A percentile compares a stretch with the other conserved stretches of the same genome.
Evolutionary conservation across 2,329 filamentous ascomycete species (phyloP).

Genomic region (Sporothrix luriei): DNA sequence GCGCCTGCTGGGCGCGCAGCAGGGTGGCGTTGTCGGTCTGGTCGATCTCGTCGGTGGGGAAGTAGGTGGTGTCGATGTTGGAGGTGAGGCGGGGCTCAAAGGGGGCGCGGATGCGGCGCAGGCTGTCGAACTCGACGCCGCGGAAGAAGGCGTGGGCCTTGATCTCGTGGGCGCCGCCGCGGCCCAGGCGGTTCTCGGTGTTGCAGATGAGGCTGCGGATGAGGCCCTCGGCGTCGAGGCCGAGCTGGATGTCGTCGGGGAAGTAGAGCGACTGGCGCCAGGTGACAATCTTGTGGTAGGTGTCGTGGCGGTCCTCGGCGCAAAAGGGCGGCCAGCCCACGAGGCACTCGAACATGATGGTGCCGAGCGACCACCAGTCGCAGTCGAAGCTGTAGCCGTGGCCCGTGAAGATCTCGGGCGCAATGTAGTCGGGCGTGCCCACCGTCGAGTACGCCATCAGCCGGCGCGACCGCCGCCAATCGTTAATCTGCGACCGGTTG

Average conservation of each 20-base stretch:
- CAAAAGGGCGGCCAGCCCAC: slow-evolving; percentile 99
- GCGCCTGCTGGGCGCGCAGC: slow-evolving; percentile 74
- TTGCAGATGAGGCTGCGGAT: slow-evolving; percentile 94
- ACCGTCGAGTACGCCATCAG: slow-evolving; percentile 98
- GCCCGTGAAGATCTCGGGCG: slow-evolving; percentile 95
- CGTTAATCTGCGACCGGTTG: slow-evolving; percentile 97
- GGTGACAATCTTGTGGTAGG: slow-evolving; percentile 98
- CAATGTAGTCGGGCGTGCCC: slow-evolving; percentile 97
- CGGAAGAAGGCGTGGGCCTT: slow-evolving; percentile 95
- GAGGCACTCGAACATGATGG: slow-evolving; percentile 99
- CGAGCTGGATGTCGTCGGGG: slow-evolving; percentile 89
- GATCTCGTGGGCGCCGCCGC: slow-evolving; percentile 85
- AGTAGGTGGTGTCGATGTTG: slow-evolving; percentile 96
- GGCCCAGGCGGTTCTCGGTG: slow-evolving; percentile 85
- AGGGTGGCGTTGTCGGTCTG: slow-evolving; percentile 91
- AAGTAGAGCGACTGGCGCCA: slow-evolving; percentile 96
- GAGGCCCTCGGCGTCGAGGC: slow-evolving; percentile 84
- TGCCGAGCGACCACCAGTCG: slow-evolving; percentile 98
- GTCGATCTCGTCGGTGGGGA: slow-evolving; percentile 97
- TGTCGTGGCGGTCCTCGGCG: slow-evolving; percentile 95
- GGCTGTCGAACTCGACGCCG: slow-evolving; percentile 89
- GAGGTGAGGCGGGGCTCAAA: slow-evolving; percentile 94
- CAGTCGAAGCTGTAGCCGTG: slow-evolving; percentile 96
- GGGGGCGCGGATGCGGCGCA: slow-evolving; percentile 89
- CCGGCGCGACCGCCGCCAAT: slow-evolving; percentile 93